phyloP scores from a whole-genome alignment of 2,329 filamentous ascomycete genomes.

The Albophoma yamanashiensis region DNA sequence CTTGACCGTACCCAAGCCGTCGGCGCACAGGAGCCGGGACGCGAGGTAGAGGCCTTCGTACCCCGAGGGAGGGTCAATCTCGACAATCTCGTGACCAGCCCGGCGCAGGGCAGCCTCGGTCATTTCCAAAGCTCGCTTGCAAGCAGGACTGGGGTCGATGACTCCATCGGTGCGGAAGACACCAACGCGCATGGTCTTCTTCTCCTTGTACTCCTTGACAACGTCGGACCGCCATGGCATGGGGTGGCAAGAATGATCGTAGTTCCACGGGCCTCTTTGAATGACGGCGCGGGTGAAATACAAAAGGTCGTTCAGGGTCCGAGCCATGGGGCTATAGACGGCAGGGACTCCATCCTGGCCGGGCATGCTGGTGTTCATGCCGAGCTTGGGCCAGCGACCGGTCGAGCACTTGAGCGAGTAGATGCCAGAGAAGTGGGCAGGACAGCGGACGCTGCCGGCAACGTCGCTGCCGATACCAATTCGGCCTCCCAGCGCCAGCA shows the following conservation, averaged over 20 bases:
- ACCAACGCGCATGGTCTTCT: constrained; percentile 59
- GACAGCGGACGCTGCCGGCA: constrained; percentile 75
- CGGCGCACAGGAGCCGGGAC: constrained; percentile 71
- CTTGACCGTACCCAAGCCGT: constrained; percentile 72
- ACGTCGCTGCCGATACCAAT: constrained; percentile 90
- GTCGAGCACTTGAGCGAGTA: constrained; percentile 82
- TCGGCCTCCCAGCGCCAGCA: constrained; percentile 71
- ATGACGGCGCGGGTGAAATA: constrained; percentile 78
- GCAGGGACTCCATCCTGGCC: constrained; percentile 85
- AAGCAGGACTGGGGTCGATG: constrained; percentile 78
- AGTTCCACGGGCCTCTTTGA: constrained; percentile 77
- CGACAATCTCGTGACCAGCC: constrained; percentile 65
- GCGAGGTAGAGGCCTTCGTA: constrained; percentile 69
- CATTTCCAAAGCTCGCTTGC: constrained; percentile 61
- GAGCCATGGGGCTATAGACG: constrained; percentile 87
- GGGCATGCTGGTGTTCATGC: constrained; percentile 78
- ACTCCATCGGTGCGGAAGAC: constrained; percentile 72
- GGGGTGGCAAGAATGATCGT: constrained; percentile 77
- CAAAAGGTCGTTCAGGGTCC: constrained; percentile 69
- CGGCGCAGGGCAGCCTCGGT: constrained; percentile 57
- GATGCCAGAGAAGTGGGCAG: constrained; percentile 82
- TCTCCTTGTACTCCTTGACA: constrained; percentile 47
- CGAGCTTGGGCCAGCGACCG: constrained; percentile 80
- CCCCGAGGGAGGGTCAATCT: constrained; percentile 53
- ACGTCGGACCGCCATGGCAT: constrained; percentile 63